Percentiles rank a stretch among this genome's conserved stretches.
phyloP scores from a whole-genome alignment of 73 alveolate genomes.

The Breviolum minutum region DNA sequence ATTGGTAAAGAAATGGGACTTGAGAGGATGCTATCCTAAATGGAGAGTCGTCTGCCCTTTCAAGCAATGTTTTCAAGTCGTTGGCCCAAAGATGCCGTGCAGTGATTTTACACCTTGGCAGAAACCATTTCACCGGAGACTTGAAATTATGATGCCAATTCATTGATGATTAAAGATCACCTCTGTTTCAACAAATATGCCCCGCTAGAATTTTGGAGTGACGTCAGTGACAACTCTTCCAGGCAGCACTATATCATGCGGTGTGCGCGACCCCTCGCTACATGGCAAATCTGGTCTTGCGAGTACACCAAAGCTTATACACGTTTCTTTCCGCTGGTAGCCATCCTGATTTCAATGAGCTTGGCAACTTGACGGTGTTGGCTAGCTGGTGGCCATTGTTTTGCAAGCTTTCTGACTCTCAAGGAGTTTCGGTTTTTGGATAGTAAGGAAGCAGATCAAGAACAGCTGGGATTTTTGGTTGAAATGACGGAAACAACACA shows the following conservation, averaged over 20 bases:
- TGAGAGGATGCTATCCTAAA: no score
- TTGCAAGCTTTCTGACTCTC: no score
- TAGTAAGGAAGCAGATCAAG: no score
- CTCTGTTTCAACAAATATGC: neutral
- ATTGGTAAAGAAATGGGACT: no score
- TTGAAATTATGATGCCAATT: neutral
- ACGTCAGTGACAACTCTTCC: neutral
- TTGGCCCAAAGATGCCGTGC: no score
- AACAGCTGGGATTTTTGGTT: no score
- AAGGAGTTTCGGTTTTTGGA: no score
- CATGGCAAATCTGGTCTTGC: slow-evolving; percentile 34
- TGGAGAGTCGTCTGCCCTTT: no score
- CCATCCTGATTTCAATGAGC: slow-evolving; percentile 80
- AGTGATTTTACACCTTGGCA: no score
- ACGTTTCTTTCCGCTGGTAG: slow-evolving; percentile 65
- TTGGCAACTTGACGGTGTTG: neutral
- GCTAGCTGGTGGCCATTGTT: neutral
- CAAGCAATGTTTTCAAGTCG: no score
- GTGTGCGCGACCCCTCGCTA: neutral
- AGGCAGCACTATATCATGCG: slow-evolving; percentile 14
- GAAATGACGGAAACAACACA: no score
- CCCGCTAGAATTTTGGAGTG: neutral
- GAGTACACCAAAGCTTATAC: slow-evolving; percentile 71
- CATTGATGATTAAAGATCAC: neutral
- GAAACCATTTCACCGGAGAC: no score